Evolutionary conservation across 257 asterid species (phyloP).

Genomic region (Solanum virginianum): DNA sequence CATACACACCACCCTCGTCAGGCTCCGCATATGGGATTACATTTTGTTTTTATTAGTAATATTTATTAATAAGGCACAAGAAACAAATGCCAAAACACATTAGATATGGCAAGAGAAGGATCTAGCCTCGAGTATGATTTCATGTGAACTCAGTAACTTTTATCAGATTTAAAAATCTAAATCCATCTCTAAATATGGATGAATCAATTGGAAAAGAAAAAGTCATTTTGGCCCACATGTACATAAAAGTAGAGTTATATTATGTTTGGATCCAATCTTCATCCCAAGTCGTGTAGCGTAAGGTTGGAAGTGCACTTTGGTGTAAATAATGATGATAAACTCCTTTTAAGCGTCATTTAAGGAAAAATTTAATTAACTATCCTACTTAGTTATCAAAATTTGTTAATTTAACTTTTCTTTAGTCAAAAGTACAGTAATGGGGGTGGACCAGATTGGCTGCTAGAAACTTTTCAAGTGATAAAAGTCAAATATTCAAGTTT

Average conservation of each 20-base stretch:
- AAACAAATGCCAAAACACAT: neutral
- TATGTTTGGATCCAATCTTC: neutral
- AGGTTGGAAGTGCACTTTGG: neutral
- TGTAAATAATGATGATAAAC: neutral
- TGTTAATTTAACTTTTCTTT: neutral
- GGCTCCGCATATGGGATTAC: neutral
- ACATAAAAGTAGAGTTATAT: neutral
- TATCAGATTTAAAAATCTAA: neutral
- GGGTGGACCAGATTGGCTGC: neutral
- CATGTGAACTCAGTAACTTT: neutral
- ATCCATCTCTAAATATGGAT: neutral
- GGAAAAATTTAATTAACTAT: slow-evolving; percentile 4
- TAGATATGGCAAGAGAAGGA: accelerated
- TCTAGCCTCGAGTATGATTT: neutral
- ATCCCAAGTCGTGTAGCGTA: neutral
- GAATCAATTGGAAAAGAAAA: neutral
- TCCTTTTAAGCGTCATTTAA: neutral
- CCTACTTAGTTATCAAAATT: neutral
- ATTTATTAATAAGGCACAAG: neutral
- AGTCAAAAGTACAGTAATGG: neutral
- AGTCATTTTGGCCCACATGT: neutral
- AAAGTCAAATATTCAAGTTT: neutral
- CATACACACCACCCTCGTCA: neutral
- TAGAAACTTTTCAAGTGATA: neutral
- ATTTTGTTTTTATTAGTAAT: neutral